These are phyloP conservation scores for Boletales sp. DNA, from an alignment of 768 basidiomycete species.

Conservation along the genomic window DNA sequence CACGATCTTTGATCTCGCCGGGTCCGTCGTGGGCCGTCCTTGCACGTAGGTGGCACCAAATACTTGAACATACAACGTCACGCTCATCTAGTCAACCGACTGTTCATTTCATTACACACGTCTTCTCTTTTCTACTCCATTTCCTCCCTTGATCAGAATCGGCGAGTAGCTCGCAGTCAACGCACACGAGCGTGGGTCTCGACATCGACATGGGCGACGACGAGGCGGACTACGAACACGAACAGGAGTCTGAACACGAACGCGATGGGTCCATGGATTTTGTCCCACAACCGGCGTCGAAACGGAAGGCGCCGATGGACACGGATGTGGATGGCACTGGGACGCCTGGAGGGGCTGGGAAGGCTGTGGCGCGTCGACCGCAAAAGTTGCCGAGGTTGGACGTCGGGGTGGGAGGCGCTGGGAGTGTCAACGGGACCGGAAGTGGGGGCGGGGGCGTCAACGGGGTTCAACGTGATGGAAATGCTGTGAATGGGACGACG, in stretches of 20 bases:
- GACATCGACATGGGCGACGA: conserved; percentile 20
- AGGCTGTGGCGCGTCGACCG: not conserved
- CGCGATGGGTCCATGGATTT: too few species aligned
- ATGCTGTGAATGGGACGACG: too few species aligned
- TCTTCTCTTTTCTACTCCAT: too few species aligned
- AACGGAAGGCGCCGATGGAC: conserved; percentile 24
- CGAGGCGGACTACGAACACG: conserved; percentile 11
- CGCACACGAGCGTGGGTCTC: conserved; percentile 10
- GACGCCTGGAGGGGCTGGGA: too few species aligned
- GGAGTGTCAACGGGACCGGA: too few species aligned
- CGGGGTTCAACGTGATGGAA: too few species aligned
- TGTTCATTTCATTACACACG: too few species aligned
- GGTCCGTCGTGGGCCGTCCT: conserved; percentile 28
- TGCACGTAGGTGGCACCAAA: conserved; percentile 19
- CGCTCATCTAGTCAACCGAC: not conserved
- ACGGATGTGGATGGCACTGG: not conserved
- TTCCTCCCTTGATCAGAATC: conserved; percentile 12
- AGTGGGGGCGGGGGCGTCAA: too few species aligned
- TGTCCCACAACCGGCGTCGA: conserved; percentile 12
- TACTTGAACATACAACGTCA: not conserved
- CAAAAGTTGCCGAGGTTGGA: conserved; percentile 22
- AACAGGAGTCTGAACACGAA: too few species aligned
- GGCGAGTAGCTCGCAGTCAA: conserved; percentile 15
- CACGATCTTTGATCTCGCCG: conserved; percentile 12
- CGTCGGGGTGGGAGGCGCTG: not conserved